Conservation (phyloP, 352 stramenopile genomes). For the Phytopythium oedochilum region DNA sequence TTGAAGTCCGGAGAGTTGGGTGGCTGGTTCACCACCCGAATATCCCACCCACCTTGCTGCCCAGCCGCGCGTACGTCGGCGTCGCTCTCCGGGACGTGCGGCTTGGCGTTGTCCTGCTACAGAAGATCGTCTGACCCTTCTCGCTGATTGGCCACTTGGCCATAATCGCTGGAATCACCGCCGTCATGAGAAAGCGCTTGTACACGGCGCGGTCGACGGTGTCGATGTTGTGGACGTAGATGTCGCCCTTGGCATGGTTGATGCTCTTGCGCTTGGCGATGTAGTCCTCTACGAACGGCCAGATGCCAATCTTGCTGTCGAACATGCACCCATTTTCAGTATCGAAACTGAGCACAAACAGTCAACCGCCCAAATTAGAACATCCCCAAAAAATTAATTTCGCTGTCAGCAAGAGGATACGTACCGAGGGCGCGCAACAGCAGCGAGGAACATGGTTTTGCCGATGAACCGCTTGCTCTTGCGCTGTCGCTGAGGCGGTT, state of each 20-base stretch:
- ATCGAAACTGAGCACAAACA: not conserved
- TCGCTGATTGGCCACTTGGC: conserved; percentile 5
- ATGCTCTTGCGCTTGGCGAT: conserved; percentile 8
- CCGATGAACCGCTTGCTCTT: conserved; percentile 17
- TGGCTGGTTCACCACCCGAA: conserved; percentile 11
- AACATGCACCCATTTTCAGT: conserved; percentile 5
- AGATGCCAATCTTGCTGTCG: conserved; percentile 16
- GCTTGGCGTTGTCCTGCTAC: conserved; percentile 18
- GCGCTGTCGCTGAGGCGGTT: conserved; percentile 2
- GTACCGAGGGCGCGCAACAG: conserved; percentile 11
- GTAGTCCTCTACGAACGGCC: conserved; percentile 8
- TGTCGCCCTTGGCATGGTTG: conserved; percentile 3
- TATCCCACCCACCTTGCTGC: conserved; percentile 8
- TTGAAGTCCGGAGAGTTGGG: conserved; percentile 13
- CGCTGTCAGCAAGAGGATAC: not conserved
- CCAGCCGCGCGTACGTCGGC: conserved; percentile 6
- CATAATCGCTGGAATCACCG: conserved; percentile 18
- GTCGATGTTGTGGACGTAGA: conserved; percentile 7
- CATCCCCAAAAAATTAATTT: not conserved
- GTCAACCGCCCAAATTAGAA: not conserved
- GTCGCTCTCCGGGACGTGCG: conserved; percentile 6
- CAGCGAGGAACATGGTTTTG: conserved; percentile 19
- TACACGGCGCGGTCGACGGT: conserved; percentile 9
- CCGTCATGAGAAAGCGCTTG: conserved; percentile 8
- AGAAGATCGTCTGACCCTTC: conserved; percentile 9